Evolutionary conservation across 768 basidiomycete genomes (phyloP).

Genomic region (Termitomyces sp.): DNA sequence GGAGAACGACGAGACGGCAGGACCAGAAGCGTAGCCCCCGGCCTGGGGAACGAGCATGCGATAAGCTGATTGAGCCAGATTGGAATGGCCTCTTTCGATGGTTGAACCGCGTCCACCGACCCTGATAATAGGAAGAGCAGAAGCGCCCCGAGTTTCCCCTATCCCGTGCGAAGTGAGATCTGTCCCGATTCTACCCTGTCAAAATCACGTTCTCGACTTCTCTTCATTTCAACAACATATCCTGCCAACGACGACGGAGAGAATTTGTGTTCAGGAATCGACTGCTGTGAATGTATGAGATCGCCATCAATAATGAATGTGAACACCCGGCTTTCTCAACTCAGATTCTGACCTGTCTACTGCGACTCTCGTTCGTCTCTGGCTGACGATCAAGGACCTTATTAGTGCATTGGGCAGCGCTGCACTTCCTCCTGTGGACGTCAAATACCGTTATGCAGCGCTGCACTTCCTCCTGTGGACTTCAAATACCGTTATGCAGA

Average conservation of each 20-base stretch:
- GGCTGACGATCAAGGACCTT: too few relatives aligned
- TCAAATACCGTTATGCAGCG: too few relatives aligned
- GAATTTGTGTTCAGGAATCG: constrained; percentile 3
- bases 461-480: too few relatives aligned
- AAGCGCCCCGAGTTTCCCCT: constrained; percentile 20
- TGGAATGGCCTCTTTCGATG: not conserved
- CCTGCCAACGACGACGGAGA: too few relatives aligned
- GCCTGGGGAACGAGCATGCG: constrained; percentile 14
- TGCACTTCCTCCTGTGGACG: not conserved
- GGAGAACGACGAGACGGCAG: constrained; percentile 9
- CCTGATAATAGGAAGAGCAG: constrained; percentile 9
- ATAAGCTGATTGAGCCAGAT: constrained; percentile 14
- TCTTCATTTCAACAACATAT: constrained; percentile 4
- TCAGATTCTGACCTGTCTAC: not conserved
- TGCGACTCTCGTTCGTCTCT: too few relatives aligned
- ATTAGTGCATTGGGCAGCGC: too few relatives aligned
- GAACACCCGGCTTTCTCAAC: not conserved
- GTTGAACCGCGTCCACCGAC: not conserved
- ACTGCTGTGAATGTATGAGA: constrained; percentile 6
- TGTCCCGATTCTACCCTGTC: constrained; percentile 19
- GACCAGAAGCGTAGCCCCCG: constrained; percentile 9
- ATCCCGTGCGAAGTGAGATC: constrained; percentile 17
- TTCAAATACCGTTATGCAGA: too few relatives aligned
- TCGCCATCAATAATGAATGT: constrained; percentile 4
- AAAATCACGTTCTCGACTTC: constrained; percentile 10